Evolutionary conservation across 2,329 filamentous ascomycete genomes (phyloP).

Genomic region (Alternaria incomplexa): DNA sequence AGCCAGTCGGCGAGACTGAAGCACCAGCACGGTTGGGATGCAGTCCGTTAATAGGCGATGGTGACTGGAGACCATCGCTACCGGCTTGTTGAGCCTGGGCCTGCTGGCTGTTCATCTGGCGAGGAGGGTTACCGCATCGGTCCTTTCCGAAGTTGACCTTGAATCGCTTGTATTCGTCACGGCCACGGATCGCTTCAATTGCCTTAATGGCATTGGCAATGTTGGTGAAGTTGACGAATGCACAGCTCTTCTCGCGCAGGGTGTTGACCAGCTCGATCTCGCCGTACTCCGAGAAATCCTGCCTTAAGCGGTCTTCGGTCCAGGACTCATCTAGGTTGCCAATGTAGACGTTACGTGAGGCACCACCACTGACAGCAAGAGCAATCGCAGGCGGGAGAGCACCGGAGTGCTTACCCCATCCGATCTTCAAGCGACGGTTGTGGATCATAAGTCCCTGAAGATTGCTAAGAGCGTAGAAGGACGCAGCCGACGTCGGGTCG

Average conservation of each 20-base stretch:
- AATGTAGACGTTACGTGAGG: conserved; percentile 98
- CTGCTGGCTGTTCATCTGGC: conserved; percentile 72
- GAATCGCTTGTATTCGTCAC: conserved; percentile 97
- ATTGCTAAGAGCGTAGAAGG: conserved; percentile 97
- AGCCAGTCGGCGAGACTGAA: conserved; percentile 66
- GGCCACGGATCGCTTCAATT: conserved; percentile 91
- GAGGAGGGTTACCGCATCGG: conserved; percentile 92
- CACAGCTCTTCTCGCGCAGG: conserved; percentile 96
- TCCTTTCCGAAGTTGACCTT: conserved; percentile 99
- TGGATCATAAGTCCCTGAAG: conserved; percentile 99
- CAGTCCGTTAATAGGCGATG: conserved; percentile 64
- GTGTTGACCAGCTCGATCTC: conserved; percentile 98
- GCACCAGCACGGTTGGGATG: conserved; percentile 61
- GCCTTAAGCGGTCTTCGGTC: conserved; percentile 92
- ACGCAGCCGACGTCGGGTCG: conserved; percentile 94
- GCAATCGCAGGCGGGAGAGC: conserved; percentile 95
- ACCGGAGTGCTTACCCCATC: conserved; percentile 98
- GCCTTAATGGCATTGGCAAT: conserved; percentile 99
- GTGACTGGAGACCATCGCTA: conserved; percentile 63
- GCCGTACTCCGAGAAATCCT: conserved; percentile 96
- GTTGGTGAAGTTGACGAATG: conserved; percentile 99
- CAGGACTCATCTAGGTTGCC: conserved; percentile 97
- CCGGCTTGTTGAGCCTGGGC: conserved; percentile 71
- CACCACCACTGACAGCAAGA: conserved; percentile 91
- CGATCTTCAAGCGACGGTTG: conserved; percentile 96